Evolutionary conservation across 179 eudicot species (phyloP).

Genomic region (Spergularia azorica): DNA sequence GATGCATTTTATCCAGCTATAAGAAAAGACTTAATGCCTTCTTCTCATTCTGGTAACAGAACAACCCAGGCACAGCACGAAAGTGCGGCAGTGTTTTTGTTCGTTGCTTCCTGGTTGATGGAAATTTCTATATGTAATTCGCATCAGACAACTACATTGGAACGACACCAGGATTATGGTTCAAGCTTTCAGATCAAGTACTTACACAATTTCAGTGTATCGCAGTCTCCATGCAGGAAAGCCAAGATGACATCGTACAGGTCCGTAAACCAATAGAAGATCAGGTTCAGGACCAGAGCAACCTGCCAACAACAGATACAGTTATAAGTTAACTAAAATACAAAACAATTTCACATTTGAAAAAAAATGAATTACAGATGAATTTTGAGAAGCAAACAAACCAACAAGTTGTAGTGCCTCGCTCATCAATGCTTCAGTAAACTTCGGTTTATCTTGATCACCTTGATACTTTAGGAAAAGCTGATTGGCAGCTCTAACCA

Average conservation of each 20-base stretch:
- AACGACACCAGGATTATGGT: neutral
- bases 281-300: conserved; percentile 72
- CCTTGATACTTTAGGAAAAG: conserved; percentile 58
- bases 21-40: neutral
- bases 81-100: neutral
- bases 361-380: neutral
- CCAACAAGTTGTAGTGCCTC: conserved; percentile 75
- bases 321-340: neutral
- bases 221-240: conserved; percentile 87
- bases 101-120: neutral
- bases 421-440: conserved; percentile 60
- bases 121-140: neutral
- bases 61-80: neutral
- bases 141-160: neutral
- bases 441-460: conserved; percentile 46
- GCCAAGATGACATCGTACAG: conserved; percentile 82
- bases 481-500: conserved; percentile 74
- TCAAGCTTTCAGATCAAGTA: conserved; percentile 17
- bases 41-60: neutral
- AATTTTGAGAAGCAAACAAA: conserved; percentile 29
- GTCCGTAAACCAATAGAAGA: conserved; percentile 80
- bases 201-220: conserved; percentile 95
- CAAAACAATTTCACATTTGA: neutral
- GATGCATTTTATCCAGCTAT: neutral
- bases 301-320: conserved; percentile 42